Percentiles rank a stretch among this genome's conserved stretches.
These are phyloP conservation scores for Lithospermum erythrorhizon DNA, from an alignment of 257 asterid species.

Conservation along the genomic window DNA sequence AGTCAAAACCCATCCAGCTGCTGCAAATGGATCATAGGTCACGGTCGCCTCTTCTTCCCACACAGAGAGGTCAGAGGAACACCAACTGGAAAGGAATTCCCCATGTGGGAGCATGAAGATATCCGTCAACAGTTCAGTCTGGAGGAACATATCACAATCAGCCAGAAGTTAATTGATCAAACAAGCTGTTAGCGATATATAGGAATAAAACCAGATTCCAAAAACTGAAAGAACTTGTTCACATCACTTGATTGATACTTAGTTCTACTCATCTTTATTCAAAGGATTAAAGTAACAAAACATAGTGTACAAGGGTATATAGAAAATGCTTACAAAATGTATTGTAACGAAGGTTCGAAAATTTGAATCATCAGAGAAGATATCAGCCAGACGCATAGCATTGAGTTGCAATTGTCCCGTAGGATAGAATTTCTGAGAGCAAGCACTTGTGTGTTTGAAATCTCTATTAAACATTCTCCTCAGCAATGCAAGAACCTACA, in stretches of 20 bases:
- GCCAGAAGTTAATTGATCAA: conserved; percentile 14
- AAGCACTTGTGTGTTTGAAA: conserved; percentile 28
- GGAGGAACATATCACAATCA: conserved; percentile 28
- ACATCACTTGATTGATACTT: no score
- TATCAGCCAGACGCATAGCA: conserved; percentile 89
- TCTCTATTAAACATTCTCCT: conserved; percentile 65
- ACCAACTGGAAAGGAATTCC: conserved; percentile 84
- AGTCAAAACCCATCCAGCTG: conserved; percentile 32
- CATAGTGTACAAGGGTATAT: neutral
- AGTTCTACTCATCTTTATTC: no score
- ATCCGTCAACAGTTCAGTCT: conserved; percentile 77
- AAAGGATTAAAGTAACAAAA: no score
- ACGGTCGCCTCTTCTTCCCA: conserved; percentile 70
- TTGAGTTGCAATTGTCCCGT: conserved; percentile 86
- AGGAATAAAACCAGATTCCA: neutral
- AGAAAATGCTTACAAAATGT: conserved; percentile 55
- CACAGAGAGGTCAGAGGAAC: conserved; percentile 76
- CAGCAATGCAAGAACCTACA: conserved; percentile 77
- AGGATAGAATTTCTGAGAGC: conserved; percentile 45
- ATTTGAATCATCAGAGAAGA: conserved; percentile 95
- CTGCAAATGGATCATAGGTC: conserved; percentile 52
- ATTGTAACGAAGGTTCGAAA: conserved; percentile 65
- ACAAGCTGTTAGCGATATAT: conserved; percentile 9
- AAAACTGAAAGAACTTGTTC: no score
- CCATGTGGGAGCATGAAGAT: conserved; percentile 66